Conservation (phyloP, 192 early-diverging fungal species). For the Kappamyces sp. region DNA sequence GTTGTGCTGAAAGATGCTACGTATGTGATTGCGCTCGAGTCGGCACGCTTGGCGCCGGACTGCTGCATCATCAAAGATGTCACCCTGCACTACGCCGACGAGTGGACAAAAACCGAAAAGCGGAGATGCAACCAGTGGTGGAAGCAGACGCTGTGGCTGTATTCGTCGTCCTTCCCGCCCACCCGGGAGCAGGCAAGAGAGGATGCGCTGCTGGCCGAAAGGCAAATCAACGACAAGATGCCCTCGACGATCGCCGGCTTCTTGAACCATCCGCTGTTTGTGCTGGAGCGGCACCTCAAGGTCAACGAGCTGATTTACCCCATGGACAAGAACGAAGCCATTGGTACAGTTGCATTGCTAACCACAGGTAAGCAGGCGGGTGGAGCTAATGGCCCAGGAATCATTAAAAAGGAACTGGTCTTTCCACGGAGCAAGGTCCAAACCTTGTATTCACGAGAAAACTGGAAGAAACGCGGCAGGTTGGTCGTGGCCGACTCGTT, state of each 20-base stretch:
- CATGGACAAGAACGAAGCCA: slow-evolving; percentile 40
- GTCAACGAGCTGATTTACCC: slow-evolving; percentile 77
- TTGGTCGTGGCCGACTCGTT: not conserved
- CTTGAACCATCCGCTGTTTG: slow-evolving; percentile 75
- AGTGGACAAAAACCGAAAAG: slow-evolving; percentile 44
- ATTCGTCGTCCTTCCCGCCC: slow-evolving; percentile 14
- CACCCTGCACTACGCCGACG: slow-evolving; percentile 57
- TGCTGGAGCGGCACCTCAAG: slow-evolving; percentile 75
- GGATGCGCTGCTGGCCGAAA: slow-evolving; percentile 39
- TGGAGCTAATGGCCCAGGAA: too few relatives aligned
- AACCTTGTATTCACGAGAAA: too few relatives aligned
- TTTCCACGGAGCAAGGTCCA: not conserved
- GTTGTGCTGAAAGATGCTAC: slow-evolving; percentile 50
- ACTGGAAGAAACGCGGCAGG: slow-evolving; percentile 10
- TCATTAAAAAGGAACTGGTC: too few relatives aligned
- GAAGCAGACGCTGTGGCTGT: slow-evolving; percentile 31
- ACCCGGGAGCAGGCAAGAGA: slow-evolving; percentile 29
- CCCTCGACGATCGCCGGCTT: slow-evolving; percentile 73
- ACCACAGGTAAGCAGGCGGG: too few relatives aligned
- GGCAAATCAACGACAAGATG: slow-evolving; percentile 55
- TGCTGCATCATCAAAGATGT: slow-evolving; percentile 51
- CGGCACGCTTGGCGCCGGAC: not conserved
- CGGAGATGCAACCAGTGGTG: slow-evolving; percentile 30
- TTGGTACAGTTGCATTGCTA: slow-evolving; percentile 53
- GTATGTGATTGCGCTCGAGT: slow-evolving; percentile 62